Percentiles rank a stretch among this genome's conserved stretches.
Evolutionary conservation across 139 green algal genomes (phyloP).

Genomic region (Micractinium sp.): DNA sequence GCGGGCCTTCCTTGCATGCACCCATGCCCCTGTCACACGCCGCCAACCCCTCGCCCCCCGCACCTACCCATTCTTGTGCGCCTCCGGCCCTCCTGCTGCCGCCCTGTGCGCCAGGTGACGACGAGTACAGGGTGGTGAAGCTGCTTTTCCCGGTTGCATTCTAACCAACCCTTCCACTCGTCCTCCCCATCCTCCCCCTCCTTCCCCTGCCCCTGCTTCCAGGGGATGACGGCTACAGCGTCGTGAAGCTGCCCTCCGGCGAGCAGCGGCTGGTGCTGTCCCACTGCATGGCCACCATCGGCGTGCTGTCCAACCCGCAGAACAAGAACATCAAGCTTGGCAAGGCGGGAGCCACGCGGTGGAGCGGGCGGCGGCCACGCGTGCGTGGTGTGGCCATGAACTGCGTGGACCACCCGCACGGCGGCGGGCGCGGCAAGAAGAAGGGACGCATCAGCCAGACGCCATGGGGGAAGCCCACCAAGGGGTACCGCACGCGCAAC

Average conservation of each 20-base stretch:
- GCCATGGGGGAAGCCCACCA: slow-evolving; percentile 89
- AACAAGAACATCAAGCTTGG: slow-evolving; percentile 84
- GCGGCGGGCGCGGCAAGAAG: slow-evolving; percentile 80
- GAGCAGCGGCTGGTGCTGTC: slow-evolving; percentile 81
- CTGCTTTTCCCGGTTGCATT: not conserved
- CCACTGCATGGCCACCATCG: slow-evolving; percentile 88
- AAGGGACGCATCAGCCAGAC: slow-evolving; percentile 84
- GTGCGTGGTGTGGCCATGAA: slow-evolving; percentile 96
- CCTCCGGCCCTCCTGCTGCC: not conserved
- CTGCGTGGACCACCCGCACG: slow-evolving; percentile 93
- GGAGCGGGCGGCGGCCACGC: slow-evolving; percentile 61
- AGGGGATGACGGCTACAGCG: slow-evolving; percentile 70
- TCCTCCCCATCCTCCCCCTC: no score
- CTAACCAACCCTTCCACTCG: not conserved
- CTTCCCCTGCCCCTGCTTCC: not conserved
- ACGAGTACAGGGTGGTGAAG: not conserved
- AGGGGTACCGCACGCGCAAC: slow-evolving; percentile 87
- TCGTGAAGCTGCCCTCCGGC: slow-evolving; percentile 85
- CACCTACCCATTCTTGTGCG: no score
- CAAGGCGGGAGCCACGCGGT: slow-evolving; percentile 80
- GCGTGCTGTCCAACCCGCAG: slow-evolving; percentile 85
- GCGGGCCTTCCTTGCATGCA: no score
- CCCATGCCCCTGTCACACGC: no score
- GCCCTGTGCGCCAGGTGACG: not conserved
- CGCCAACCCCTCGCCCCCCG: no score